Conservation (phyloP, 768 basidiomycete species). For the Suillus luteus region DNA sequence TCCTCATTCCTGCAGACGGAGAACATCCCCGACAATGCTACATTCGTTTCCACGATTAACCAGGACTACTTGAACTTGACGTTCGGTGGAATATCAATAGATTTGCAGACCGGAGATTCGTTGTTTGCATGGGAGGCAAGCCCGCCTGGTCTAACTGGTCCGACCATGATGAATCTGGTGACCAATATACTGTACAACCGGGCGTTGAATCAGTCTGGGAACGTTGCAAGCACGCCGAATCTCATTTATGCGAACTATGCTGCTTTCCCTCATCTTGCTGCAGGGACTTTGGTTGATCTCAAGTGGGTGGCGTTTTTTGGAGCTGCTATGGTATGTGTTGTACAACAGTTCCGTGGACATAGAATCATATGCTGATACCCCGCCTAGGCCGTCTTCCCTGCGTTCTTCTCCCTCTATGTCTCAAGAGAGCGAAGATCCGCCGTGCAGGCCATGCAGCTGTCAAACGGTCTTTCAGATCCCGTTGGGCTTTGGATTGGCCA, state of each 20-base stretch:
- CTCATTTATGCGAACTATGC: slow-evolving; percentile 61
- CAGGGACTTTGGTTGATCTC: slow-evolving; percentile 59
- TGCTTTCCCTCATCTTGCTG: slow-evolving; percentile 54
- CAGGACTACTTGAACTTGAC: slow-evolving; percentile 54
- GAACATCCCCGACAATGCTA: slow-evolving; percentile 53
- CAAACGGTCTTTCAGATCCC: slow-evolving; percentile 72
- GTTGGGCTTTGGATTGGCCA: slow-evolving; percentile 80
- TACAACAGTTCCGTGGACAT: neutral
- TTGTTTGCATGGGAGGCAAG: slow-evolving; percentile 74
- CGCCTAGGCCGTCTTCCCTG: slow-evolving; percentile 70
- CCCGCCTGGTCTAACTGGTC: slow-evolving; percentile 58
- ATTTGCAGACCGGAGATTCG: slow-evolving; percentile 48
- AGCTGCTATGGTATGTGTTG: slow-evolving; percentile 59
- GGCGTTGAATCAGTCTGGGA: slow-evolving; percentile 55
- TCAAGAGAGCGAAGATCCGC: slow-evolving; percentile 65
- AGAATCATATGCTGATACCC: neutral
- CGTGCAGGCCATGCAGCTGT: slow-evolving; percentile 82
- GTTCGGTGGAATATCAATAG: slow-evolving; percentile 69
- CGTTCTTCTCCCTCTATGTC: slow-evolving; percentile 79
- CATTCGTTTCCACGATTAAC: slow-evolving; percentile 57
- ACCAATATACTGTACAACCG: slow-evolving; percentile 67
- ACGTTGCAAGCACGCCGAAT: slow-evolving; percentile 38
- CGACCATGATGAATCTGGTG: slow-evolving; percentile 65
- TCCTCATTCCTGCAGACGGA: slow-evolving; percentile 37
- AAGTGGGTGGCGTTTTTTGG: slow-evolving; percentile 80